A percentile compares a stretch with the other conserved stretches of the same genome.
These are phyloP conservation scores for Balakata baccata DNA, from an alignment of 345 rosid species.

Conservation along the genomic window DNA sequence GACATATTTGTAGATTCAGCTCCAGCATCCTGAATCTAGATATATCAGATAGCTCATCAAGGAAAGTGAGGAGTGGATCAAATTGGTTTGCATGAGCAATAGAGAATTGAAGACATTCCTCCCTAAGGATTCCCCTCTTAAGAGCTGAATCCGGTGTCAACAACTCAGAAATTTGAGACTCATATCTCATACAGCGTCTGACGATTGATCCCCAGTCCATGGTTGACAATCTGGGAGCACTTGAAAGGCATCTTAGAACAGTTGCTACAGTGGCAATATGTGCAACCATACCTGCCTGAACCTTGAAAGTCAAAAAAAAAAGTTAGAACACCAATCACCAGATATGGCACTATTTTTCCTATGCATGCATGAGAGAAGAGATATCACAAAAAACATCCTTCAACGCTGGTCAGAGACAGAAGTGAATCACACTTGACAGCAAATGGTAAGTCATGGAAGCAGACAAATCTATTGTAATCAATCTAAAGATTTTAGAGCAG, in stretches of 20 bases:
- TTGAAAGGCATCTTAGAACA: slow-evolving; percentile 70
- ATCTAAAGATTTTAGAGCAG: not conserved
- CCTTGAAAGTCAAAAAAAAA: slow-evolving; percentile 18
- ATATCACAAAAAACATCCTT: not conserved
- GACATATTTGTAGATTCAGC: slow-evolving; percentile 55
- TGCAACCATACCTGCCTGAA: slow-evolving; percentile 42
- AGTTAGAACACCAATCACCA: not conserved
- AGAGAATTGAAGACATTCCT: slow-evolving; percentile 63
- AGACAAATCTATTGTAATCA: not conserved
- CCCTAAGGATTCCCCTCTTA: slow-evolving; percentile 49
- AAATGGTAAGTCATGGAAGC: not conserved
- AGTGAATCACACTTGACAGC: no score
- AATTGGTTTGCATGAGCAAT: slow-evolving; percentile 66
- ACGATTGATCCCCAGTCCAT: slow-evolving; percentile 79
- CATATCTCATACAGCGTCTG: slow-evolving; percentile 82
- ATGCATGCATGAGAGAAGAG: not conserved
- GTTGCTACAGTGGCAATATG: slow-evolving; percentile 39
- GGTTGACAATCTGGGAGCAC: slow-evolving; percentile 75
- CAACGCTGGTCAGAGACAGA: not conserved
- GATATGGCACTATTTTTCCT: not conserved
- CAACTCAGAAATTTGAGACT: slow-evolving; percentile 38
- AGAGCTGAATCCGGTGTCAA: slow-evolving; percentile 36
- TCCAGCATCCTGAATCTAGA: slow-evolving; percentile 74
- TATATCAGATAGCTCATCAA: slow-evolving; percentile 73
- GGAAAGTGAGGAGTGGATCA: slow-evolving; percentile 59